Conservation (phyloP, 495 filamentous ascomycete genomes). For the Aspergillus taichungensis region DNA sequence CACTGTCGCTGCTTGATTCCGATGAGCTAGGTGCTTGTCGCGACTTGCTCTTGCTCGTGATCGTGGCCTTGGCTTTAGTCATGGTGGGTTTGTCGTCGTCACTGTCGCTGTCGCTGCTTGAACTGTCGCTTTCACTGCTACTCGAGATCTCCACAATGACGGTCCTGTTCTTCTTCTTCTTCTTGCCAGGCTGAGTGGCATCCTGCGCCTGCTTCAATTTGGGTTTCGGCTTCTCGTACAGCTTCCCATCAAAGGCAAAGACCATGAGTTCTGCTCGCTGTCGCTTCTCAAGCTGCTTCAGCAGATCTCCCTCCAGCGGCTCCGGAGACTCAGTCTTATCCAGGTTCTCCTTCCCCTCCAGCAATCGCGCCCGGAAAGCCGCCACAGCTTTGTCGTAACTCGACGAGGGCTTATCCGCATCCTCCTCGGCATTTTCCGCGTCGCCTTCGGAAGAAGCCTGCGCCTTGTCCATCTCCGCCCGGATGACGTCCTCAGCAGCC, state of each 20-base stretch:
- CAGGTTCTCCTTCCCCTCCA: slow-evolving; percentile 19
- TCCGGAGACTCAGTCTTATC: slow-evolving; percentile 24
- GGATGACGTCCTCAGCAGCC: slow-evolving; percentile 47
- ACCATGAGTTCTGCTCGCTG: slow-evolving; percentile 39
- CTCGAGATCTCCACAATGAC: slow-evolving; percentile 38
- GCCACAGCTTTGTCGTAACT: slow-evolving; percentile 50
- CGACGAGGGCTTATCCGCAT: slow-evolving; percentile 36
- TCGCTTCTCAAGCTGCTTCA: slow-evolving; percentile 32
- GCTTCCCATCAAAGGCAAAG: slow-evolving; percentile 29
- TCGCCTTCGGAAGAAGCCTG: slow-evolving; percentile 20
- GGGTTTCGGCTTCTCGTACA: slow-evolving; percentile 24
- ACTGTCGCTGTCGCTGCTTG: slow-evolving; percentile 24
- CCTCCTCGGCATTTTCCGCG: slow-evolving; percentile 23
- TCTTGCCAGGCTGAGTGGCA: slow-evolving; percentile 29
- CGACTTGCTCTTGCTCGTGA: neutral
- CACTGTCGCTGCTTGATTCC: slow-evolving; percentile 13
- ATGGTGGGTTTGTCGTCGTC: slow-evolving; percentile 11
- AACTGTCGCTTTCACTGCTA: slow-evolving; percentile 34
- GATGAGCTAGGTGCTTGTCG: slow-evolving; percentile 1
- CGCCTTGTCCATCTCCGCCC: slow-evolving; percentile 30
- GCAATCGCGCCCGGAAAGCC: slow-evolving; percentile 26
- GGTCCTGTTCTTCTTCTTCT: slow-evolving; percentile 50
- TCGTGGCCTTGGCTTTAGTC: slow-evolving; percentile 4
- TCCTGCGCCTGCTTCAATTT: slow-evolving; percentile 13
- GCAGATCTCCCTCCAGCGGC: slow-evolving; percentile 31